Evolutionary conservation across 495 filamentous ascomycete genomes (phyloP), one percentile per base, ranked within the genome.

Genomic region (Pyronema domesticum): DNA sequence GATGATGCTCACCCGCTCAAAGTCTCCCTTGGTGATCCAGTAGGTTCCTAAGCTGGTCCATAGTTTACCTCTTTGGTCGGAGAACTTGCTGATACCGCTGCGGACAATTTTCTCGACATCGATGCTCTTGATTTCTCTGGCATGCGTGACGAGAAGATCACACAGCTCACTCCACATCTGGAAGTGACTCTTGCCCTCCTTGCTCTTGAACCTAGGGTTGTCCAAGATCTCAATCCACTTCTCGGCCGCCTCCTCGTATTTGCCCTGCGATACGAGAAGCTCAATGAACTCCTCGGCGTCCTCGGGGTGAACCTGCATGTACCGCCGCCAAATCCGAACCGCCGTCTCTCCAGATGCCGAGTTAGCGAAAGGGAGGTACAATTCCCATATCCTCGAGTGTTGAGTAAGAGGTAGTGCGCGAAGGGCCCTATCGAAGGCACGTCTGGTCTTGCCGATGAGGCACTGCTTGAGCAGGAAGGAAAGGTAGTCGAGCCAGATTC

Each of bases 121-220:
- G 57, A 96, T 86, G 40, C 85, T 85, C 58, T 89, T 78, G 51
- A 99, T 81, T 39, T 91, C 75, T 60, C 80, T 83, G 19, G 89
- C 93, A 62, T 89, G 86, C 18, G 81, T 83, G 34, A 99, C 91
- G n/a, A 96, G 69, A 56, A 96, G 64, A 60, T 96, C 89, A n/a
- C 95, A 83, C 84, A 96, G 91, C 68, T 96, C 93, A 51, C 83
- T 91, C 93, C 93, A 96, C 42, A 96, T 72, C 67, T 96, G 87
- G 65, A 95, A 96, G 58, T 88, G 85, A 13, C 93, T 88, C 67
- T 95, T 95, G 35, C 83, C 83, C 51, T 89, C 77, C 70, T 94
- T 95, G 65, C 89, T 95, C 61, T 80, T 78, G 69, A 96, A 96
- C 11, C 80, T 80, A 13, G 84, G 80, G 62, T 96, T 91, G 71